These are phyloP conservation scores for Solanum appendiculatum DNA, from an alignment of 257 asterid genomes.

Conservation along the genomic window DNA sequence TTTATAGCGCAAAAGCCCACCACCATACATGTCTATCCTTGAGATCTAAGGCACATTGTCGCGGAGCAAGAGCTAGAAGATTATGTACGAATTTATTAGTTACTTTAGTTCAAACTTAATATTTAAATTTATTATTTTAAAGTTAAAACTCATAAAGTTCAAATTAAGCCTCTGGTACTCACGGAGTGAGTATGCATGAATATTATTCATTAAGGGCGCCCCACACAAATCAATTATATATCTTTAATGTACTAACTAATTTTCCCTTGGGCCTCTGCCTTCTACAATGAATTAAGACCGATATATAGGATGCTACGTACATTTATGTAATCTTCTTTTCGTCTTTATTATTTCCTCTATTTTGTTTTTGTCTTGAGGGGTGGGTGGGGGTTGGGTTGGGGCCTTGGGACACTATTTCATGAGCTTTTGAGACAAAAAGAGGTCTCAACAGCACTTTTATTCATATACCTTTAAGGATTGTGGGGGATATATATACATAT, in stretches of 20 bases:
- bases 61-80: not conserved
- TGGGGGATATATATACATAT: not conserved
- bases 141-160: not conserved
- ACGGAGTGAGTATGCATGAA: not conserved
- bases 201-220: not conserved
- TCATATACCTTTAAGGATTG: not conserved
- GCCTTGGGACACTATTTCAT: not conserved
- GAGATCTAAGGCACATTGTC: not conserved
- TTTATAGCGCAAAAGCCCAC: not conserved
- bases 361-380: not conserved
- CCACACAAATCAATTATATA: not conserved
- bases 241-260: not conserved
- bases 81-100: not conserved
- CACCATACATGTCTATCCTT: not conserved
- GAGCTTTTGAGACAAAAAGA: not conserved
- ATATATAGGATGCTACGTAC: not conserved
- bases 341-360: not conserved
- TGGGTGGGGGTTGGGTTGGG: not conserved
- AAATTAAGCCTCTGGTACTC: fast-evolving
- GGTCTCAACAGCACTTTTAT: not conserved
- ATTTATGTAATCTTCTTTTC: not conserved
- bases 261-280: not conserved
- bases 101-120: not conserved
- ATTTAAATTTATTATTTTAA: not conserved
- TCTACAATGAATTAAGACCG: not conserved